phyloP scores from a whole-genome alignment of 305 asterid genomes.

The Ilex paraguariensis region DNA sequence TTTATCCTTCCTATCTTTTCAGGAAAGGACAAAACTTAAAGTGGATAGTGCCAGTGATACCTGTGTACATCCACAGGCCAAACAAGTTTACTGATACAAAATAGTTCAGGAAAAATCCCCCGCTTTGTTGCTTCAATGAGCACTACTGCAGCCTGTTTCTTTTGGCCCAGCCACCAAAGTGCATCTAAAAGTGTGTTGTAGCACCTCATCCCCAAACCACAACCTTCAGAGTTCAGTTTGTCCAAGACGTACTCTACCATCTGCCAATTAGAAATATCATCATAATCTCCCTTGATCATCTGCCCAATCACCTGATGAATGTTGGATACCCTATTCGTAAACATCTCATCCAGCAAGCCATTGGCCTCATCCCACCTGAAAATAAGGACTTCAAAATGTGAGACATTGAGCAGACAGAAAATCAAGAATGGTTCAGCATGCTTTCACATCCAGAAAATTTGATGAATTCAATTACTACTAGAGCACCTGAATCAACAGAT shows the following conservation, averaged over 20 bases:
- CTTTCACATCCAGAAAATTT: no score
- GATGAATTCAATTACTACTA: no score
- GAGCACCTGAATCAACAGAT: no score
- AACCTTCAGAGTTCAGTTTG: slow-evolving; percentile 89
- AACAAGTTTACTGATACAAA: slow-evolving; percentile 69
- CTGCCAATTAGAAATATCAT: slow-evolving; percentile 87
- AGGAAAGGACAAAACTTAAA: not conserved
- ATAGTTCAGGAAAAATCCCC: slow-evolving; percentile 80
- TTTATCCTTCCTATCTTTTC: not conserved
- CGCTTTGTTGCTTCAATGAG: slow-evolving; percentile 87
- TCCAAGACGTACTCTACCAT: slow-evolving; percentile 94
- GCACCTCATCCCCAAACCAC: slow-evolving; percentile 79
- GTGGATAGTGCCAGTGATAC: slow-evolving; percentile 29
- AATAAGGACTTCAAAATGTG: slow-evolving; percentile 22
- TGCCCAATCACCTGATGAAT: slow-evolving; percentile 89
- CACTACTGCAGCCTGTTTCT: slow-evolving; percentile 89
- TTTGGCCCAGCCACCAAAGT: slow-evolving; percentile 96
- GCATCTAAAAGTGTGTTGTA: slow-evolving; percentile 82
- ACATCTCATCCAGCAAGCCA: slow-evolving; percentile 75
- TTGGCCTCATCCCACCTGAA: slow-evolving; percentile 72
- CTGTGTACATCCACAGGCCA: slow-evolving; percentile 97
- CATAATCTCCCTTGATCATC: slow-evolving; percentile 88
- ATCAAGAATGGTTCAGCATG: no score
- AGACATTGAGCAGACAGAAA: not conserved
- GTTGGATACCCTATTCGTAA: slow-evolving; percentile 57